Evolutionary conservation across 208 protist species (phyloP).

Genomic region (Borovskyia barvae): DNA sequence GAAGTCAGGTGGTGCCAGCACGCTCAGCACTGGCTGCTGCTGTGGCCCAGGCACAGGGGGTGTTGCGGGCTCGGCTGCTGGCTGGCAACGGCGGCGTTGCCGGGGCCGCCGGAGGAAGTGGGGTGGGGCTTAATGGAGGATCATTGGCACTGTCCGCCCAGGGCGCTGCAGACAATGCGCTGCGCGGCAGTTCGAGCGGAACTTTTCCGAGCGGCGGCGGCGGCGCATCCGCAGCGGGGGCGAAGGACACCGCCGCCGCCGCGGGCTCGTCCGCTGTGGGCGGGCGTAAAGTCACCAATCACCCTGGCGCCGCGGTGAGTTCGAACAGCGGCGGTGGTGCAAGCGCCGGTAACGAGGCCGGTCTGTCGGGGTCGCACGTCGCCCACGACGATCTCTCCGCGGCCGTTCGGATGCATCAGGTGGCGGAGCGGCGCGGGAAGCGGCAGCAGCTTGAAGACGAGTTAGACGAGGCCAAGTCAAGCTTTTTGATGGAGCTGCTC

Average conservation of each 20-base stretch:
- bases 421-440: constrained; percentile 1
- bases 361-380: background rate
- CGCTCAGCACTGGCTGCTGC: constrained; percentile 17
- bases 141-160: too few relatives aligned
- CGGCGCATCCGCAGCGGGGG: background rate
- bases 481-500: constrained; percentile 61
- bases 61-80: constrained; percentile 17
- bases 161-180: background rate
- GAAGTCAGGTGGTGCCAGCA: background rate
- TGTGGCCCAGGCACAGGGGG: constrained; percentile 20
- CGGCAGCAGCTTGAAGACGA: constrained; percentile 28
- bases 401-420: constrained; percentile 16
- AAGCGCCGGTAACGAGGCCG: background rate
- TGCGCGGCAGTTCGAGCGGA: background rate
- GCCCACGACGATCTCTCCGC: constrained; percentile 25
- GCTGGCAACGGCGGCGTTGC: background rate
- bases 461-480: constrained; percentile 69
- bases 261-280: background rate
- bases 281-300: background rate
- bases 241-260: background rate
- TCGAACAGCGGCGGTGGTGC: too few relatives aligned
- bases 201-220: background rate
- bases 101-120: background rate
- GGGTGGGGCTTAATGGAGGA: too few relatives aligned
- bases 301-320: background rate